Evolutionary conservation across 2,329 filamentous ascomycete species (phyloP), one percentile per base, ranked within the genome.

Genomic region (Teratosphaeria gauchensis): DNA sequence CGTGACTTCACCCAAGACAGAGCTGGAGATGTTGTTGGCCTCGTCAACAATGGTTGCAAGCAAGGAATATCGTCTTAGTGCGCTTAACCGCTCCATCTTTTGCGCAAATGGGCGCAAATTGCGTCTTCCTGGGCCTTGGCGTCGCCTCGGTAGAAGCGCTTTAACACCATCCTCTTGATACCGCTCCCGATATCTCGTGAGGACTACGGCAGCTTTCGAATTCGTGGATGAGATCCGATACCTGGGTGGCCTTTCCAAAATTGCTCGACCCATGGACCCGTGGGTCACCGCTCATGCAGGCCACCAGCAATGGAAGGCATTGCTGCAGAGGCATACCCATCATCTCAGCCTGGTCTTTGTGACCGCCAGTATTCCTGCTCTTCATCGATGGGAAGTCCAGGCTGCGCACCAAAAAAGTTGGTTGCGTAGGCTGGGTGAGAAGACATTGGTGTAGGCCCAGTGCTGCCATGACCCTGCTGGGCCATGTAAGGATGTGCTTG

Each of bases 401-500:
- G 38, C 21, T 33, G 55, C 35, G 28, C 42, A 28, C 33, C 35
- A 16, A 48, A 38, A 35, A 35, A 56, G n/a, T 30, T 56, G 46
- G 28, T 31, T 6, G 55, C 42, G 28, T 57, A 57, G 11, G 55
- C 32, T 21, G 32, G 46, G 30, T 35, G 28, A 3, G 55, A 28
- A 33, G 55, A n/a, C n/a, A 52, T 24, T 31, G 48, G 12, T 30
- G 55, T 30, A 28, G 19, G 16, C 19, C 30, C 19, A 7, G 42
- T n/a, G 19, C 46, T 35, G 7, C 16, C 21, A 3, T 33, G 53
- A 19, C 24, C 56, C 21, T 54, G 56, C 3, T 54, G 38, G 33
- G 46, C 54, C 16, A 48, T 24, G 35, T 58, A 58, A 24, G 56
- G 28, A 19, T 48, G 21, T 14, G 56, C 33, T 46, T 57, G 56